Conservation (phyloP, 2,329 filamentous ascomycete genomes). For the Aspergillus melleus region DNA sequence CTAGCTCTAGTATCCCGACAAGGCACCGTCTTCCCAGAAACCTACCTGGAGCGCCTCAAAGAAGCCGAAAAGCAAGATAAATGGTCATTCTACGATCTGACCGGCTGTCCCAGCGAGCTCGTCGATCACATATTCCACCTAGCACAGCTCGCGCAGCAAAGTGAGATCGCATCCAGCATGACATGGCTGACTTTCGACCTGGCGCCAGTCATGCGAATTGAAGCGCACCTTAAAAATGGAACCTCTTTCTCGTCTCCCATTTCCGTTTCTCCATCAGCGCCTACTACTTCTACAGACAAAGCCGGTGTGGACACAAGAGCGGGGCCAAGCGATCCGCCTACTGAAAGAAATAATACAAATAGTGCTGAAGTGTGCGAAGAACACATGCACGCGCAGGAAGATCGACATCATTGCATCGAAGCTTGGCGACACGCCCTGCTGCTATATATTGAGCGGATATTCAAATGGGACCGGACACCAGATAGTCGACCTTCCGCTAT, state of each 20-base stretch:
- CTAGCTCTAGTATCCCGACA: constrained; percentile 34
- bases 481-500: background rate
- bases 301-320: background rate
- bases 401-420: constrained; percentile 5
- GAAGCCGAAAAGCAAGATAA: constrained; percentile 20
- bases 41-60: constrained; percentile 22
- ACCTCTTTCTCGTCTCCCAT: background rate
- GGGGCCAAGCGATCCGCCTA: background rate
- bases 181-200: constrained; percentile 24
- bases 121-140: constrained; percentile 30
- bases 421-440: constrained; percentile 1
- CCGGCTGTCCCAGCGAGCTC: constrained; percentile 33
- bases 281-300: background rate
- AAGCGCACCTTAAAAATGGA: background rate
- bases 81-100: constrained; percentile 34
- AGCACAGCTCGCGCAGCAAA: constrained; percentile 30
- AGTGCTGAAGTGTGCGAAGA: background rate
- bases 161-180: constrained; percentile 29
- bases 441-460: constrained; percentile 4
- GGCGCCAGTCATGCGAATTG: background rate
- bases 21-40: constrained; percentile 24
- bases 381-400: background rate
- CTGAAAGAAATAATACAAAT: background rate
- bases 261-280: background rate
- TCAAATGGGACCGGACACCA: constrained; percentile 2